Conservation (phyloP, 2,329 filamentous ascomycete genomes). For the Geosmithia morbida region DNA sequence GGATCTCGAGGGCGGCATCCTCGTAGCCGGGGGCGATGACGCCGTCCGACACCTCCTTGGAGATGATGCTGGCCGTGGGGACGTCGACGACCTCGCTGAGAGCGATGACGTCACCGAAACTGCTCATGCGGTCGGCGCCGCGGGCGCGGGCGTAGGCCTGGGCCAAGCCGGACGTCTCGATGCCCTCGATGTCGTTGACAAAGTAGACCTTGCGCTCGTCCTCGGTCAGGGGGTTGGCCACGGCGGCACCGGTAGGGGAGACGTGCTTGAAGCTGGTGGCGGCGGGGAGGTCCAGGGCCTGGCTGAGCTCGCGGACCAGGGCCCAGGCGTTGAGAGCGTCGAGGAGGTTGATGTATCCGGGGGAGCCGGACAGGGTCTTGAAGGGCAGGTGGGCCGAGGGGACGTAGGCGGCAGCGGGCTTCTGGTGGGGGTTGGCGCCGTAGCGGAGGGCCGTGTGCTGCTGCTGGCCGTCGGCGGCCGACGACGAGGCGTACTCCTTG, state of each 20-base stretch:
- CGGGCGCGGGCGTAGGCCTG: conserved; percentile 93
- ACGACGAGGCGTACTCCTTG: conserved; percentile 69
- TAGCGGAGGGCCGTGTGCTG: conserved; percentile 84
- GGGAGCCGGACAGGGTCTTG: conserved; percentile 79
- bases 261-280: conserved; percentile 99
- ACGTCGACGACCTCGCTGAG: conserved; percentile 84
- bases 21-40: conserved; percentile 85
- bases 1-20: conserved; percentile 72
- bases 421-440: conserved; percentile 96
- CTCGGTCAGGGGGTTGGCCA: conserved; percentile 72
- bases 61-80: conserved; percentile 92
- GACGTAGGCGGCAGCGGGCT: conserved; percentile 78
- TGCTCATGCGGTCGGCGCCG: conserved; percentile 96
- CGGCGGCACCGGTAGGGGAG: conserved; percentile 88
- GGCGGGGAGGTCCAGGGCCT: conserved; percentile 73
- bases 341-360: conserved; percentile 94
- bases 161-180: conserved; percentile 74
- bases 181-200: conserved; percentile 84
- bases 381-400: conserved; percentile 67
- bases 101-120: conserved; percentile 93
- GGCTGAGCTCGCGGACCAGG: conserved; percentile 88
- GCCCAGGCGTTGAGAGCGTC: conserved; percentile 96
- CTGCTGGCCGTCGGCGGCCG: conserved; percentile 39
- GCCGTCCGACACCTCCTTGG: conserved; percentile 93
- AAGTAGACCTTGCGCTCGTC: conserved; percentile 97